Evolutionary conservation across 2,329 filamentous ascomycete genomes (phyloP).

Genomic region (Ilyonectria sp.): DNA sequence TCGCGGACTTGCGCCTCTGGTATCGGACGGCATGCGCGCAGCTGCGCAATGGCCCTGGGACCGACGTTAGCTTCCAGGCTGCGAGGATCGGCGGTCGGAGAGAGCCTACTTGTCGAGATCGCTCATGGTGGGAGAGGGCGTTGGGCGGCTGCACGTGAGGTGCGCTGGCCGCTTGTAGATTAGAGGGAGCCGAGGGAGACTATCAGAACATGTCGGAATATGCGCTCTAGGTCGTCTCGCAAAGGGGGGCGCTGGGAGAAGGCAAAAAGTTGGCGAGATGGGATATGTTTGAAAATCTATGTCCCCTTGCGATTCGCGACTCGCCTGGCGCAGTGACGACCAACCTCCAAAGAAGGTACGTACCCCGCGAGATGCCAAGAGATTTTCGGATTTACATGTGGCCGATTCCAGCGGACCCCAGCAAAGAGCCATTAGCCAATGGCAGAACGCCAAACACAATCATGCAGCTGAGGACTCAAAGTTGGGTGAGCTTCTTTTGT

Average conservation of each 20-base stretch:
- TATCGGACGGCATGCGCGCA: slow-evolving; percentile 96
- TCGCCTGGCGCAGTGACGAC: slow-evolving; percentile 23
- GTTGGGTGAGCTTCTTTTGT: slow-evolving; percentile 41
- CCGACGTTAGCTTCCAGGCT: slow-evolving; percentile 29
- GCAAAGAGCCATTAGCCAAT: slow-evolving; percentile 41
- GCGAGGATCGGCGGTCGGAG: slow-evolving; percentile 15
- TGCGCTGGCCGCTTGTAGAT: slow-evolving; percentile 41
- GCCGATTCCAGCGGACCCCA: slow-evolving; percentile 11
- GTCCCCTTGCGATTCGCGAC: slow-evolving; percentile 38
- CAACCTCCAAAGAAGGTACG: slow-evolving; percentile 33
- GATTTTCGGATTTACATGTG: slow-evolving; percentile 23
- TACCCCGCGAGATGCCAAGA: slow-evolving; percentile 22
- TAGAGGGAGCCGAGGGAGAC: slow-evolving; percentile 20
- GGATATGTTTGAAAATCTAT: slow-evolving; percentile 33
- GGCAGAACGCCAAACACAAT: slow-evolving; percentile 33
- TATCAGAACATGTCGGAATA: slow-evolving; percentile 48
- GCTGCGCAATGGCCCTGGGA: slow-evolving; percentile 89
- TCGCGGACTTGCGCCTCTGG: slow-evolving; percentile 96
- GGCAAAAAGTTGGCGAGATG: slow-evolving; percentile 28
- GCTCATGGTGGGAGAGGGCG: slow-evolving; percentile 74
- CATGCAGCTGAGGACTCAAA: slow-evolving; percentile 34
- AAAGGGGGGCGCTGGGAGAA: slow-evolving; percentile 6
- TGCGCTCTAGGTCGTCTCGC: slow-evolving; percentile 14
- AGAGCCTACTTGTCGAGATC: slow-evolving; percentile 86
- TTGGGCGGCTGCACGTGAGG: slow-evolving; percentile 36